Conservation (phyloP, 768 basidiomycete genomes). For the Psilocybe subaeruginosa region DNA sequence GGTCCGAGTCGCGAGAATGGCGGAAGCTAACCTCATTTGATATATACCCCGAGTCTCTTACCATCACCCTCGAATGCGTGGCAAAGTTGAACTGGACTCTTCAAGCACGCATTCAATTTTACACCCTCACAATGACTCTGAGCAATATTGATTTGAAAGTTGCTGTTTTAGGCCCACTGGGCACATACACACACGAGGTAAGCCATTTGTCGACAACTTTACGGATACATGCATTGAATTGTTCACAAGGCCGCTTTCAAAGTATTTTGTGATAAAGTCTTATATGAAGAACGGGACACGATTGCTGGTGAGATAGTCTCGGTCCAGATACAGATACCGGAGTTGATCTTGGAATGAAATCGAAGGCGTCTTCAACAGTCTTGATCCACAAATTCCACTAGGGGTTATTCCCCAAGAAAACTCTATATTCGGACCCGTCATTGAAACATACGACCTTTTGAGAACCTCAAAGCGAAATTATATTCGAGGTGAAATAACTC, state of each 20-base stretch:
- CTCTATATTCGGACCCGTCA: conserved; percentile 70
- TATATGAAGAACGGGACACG: conserved; percentile 36
- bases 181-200: conserved; percentile 71
- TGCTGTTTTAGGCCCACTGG: conserved; percentile 67
- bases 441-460: conserved; percentile 74
- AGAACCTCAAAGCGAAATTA: conserved; percentile 51
- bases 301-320: conserved; percentile 36
- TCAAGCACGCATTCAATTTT: neutral
- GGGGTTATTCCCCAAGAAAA: conserved; percentile 86
- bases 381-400: conserved; percentile 48
- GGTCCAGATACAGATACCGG: neutral
- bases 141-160: conserved; percentile 31
- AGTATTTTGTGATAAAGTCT: conserved; percentile 33
- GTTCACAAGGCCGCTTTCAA: conserved; percentile 41
- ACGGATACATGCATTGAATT: neutral
- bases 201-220: conserved; percentile 11
- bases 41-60: neutral
- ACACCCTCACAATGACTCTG: conserved; percentile 8
- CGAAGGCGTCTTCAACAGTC: conserved; percentile 63
- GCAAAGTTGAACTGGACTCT: neutral
- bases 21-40: neutral
- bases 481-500: conserved; percentile 60
- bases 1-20: neutral
- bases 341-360: neutral
- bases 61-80: neutral